Evolutionary conservation across 2,329 filamentous ascomycete genomes (phyloP), one percentile per base, ranked within the genome.

Genomic region (Xylariaceae sp.): DNA sequence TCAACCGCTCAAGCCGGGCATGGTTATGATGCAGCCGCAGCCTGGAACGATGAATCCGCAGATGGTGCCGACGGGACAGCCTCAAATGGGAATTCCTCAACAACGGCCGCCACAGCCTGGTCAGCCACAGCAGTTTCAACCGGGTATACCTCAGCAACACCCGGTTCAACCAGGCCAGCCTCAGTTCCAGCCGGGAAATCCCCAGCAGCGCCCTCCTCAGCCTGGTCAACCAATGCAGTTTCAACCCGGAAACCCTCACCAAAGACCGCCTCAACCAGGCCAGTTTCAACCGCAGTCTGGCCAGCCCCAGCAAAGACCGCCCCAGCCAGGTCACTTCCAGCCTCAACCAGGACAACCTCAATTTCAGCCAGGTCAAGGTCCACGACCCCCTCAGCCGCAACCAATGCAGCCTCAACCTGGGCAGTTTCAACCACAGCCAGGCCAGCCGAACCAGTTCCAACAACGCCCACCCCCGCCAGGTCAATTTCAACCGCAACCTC

Each of bases 361-460:
- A 5, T 2, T 14, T 14, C 46, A 52, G 25, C 34, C 20, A 16
- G 22, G 21, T 5, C 23, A 47, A 17, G 19, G n/a, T n/a, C 5
- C 16, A 14, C 27, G 22, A n/a, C 32, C 19, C 36, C 46, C 51
- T 3, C 51, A 42, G 11, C 49, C 49, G 32, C 51, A 49, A n/a
- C 42, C 36, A 11, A 45, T 48, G 12, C 45, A 54, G 10, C 50
- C 43, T 7, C 36, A 38, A 11, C 36, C 23, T 16, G 35, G 36
- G 6, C 40, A 47, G 4, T n/a, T 11, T 6, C 45, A 38, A 20
- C 42, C 38, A 1, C 22, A 6, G 14, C 47, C 34, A 1, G 20
- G 23, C n/a, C 51, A 53, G 16, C 55, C 53, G 7, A 34, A 48
- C 4, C 53, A 52, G 14, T 42, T 35, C 22, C 56, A 57, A 20